Percentiles rank a stretch among this genome's conserved stretches.
phyloP scores from a whole-genome alignment of 768 basidiomycete species.

The Suillus brevipes region DNA sequence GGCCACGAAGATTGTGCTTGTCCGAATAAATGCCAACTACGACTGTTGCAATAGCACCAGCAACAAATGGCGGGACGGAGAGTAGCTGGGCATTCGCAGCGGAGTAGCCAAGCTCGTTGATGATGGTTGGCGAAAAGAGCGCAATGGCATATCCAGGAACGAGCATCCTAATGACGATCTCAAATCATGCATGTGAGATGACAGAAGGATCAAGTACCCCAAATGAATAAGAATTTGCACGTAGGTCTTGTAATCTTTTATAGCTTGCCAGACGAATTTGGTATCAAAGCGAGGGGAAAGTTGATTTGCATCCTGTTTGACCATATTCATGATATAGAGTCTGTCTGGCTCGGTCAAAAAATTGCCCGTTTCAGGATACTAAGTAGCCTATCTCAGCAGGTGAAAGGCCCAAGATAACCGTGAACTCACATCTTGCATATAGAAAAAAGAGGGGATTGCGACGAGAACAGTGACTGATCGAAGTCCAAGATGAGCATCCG shows the following conservation, averaged over 20 bases:
- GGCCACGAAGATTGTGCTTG: constrained; percentile 43
- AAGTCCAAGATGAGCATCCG: not conserved
- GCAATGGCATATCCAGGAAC: constrained; percentile 49
- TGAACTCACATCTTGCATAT: constrained; percentile 50
- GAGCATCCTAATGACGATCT: constrained; percentile 34
- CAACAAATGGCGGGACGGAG: constrained; percentile 49
- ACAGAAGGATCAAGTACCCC: constrained; percentile 32
- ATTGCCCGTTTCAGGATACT: constrained; percentile 59
- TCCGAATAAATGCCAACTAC: constrained; percentile 44
- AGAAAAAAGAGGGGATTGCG: constrained; percentile 40
- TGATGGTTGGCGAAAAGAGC: constrained; percentile 52
- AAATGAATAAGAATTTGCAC: constrained; percentile 39
- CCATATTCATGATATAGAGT: constrained; percentile 36
- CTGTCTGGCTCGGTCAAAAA: constrained; percentile 52
- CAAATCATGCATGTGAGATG: not conserved
- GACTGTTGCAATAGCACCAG: constrained; percentile 46
- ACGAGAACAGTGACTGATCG: constrained; percentile 21
- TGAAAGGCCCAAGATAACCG: not conserved
- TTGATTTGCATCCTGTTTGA: constrained; percentile 46
- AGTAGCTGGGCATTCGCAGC: constrained; percentile 51
- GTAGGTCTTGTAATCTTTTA: constrained; percentile 45
- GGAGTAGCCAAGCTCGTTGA: constrained; percentile 49
- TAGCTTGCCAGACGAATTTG: constrained; percentile 49
- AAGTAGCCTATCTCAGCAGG: not conserved
- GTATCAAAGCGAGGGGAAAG: constrained; percentile 45